These are phyloP conservation scores for Gryganskiella cystojenkinii DNA, from an alignment of 192 early-diverging fungal species.

Conservation along the genomic window DNA sequence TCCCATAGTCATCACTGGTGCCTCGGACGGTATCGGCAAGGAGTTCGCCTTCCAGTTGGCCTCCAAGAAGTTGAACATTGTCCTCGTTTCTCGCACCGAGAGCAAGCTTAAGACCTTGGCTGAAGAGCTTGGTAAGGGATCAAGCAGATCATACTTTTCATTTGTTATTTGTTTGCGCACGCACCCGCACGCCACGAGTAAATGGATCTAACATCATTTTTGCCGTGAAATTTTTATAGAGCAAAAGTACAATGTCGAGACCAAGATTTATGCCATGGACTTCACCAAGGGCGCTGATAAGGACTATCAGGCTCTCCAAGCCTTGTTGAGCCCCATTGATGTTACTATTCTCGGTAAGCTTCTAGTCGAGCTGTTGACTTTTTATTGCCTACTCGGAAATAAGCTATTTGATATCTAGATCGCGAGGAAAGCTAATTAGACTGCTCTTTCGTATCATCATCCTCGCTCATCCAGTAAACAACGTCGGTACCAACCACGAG, in stretches of 20 bases:
- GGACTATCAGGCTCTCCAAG: conserved; percentile 76
- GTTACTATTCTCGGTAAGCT: conserved; percentile 67
- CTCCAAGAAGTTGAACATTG: conserved; percentile 81
- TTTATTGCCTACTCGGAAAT: neutral
- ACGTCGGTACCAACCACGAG: conserved; percentile 93
- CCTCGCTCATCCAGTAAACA: conserved; percentile 89
- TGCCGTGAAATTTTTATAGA: conserved; percentile 19
- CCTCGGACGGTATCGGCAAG: conserved; percentile 96
- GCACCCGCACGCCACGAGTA: neutral
- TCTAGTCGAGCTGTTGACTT: neutral
- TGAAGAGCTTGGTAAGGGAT: conserved; percentile 67
- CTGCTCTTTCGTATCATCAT: no score
- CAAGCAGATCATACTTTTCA: neutral
- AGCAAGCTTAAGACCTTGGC: conserved; percentile 84
- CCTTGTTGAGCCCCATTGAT: conserved; percentile 64
- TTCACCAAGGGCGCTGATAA: conserved; percentile 70
- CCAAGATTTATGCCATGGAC: conserved; percentile 80
- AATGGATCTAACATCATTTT: neutral
- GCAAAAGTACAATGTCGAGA: conserved; percentile 68
- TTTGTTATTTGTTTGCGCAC: neutral
- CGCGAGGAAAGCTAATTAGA: neutral
- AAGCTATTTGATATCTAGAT: no score
- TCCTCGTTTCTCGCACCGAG: conserved; percentile 84
- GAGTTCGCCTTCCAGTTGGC: conserved; percentile 95
- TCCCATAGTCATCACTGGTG: conserved; percentile 88